Evolutionary conservation across 75 land plant species (phyloP), one percentile per base, ranked within the genome.

Genomic region (Selaginella tamariscina): DNA sequence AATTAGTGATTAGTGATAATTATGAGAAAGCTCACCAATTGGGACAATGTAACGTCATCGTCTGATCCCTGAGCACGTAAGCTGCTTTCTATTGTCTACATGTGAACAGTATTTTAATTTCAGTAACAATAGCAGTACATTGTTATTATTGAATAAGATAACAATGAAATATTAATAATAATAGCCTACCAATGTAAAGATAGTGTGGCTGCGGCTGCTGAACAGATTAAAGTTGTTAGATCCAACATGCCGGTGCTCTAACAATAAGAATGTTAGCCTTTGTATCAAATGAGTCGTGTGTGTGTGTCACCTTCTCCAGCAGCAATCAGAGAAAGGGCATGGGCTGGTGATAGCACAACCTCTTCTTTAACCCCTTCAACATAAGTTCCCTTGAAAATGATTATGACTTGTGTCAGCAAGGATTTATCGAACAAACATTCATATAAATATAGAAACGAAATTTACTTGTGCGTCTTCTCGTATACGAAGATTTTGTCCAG

Each of bases 201-300:
- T 88, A 0, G 96, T 91, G 74, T 91, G 96, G 71, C 96, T 91
- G 9, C 96, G 80, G 65, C 96, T 91, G 63, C 96, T 91, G 56
- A 91, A 70, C 65, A 91, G 73, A 73, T 91, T 91, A 49, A 91
- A 88, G 71, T 91, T 91, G 75, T 88, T 91, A 54, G 96, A 91
- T 54, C 96, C 96, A 39, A 91, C 96, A 72, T 91, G 96, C 24
- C 96, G 77, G 72, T 91, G 96, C 80, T 88, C 96, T 91, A 81
- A 68, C 56, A 73, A n/a, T 32, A 21, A 66, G n/a, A n/a, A n/a
- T n/a, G n/a, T n/a, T n/a, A n/a, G n/a, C n/a, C n/a, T n/a, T n/a
- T n/a, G n/a, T n/a, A n/a, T n/a, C n/a, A n/a, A n/a, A n/a, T n/a
- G n/a, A n/a, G n/a, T n/a, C n/a, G n/a, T n/a, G n/a, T n/a, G n/a